phyloP scores from a whole-genome alignment of 2,329 filamentous ascomycete species.

The Aspergillus alliaceus region DNA sequence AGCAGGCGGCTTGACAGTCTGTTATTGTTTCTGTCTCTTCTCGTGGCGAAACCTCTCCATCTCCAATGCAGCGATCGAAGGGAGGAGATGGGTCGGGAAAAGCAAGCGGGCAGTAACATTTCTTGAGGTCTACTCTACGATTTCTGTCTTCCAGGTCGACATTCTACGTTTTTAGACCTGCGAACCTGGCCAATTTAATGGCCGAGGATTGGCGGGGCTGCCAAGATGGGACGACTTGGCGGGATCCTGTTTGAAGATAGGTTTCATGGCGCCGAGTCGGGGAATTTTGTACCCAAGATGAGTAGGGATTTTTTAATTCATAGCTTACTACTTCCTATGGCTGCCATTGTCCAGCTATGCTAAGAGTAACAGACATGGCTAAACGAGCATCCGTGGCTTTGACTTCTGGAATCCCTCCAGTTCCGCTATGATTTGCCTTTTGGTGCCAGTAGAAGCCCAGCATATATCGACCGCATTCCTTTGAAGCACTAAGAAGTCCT shows the following conservation, averaged over 20 bases:
- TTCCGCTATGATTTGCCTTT: not conserved
- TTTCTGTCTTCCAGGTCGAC: not conserved
- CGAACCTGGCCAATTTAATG: not conserved
- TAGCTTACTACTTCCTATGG: too few relatives aligned
- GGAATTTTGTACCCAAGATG: too few relatives aligned
- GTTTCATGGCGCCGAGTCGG: too few relatives aligned
- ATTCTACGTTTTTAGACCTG: not conserved
- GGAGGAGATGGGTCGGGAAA: not conserved
- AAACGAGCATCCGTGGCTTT: not conserved
- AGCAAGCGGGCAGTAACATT: not conserved
- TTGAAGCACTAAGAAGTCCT: not conserved
- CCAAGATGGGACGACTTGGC: not conserved
- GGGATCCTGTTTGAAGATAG: not conserved
- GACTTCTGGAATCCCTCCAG: not conserved
- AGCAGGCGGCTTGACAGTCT: slow-evolving; percentile 22
- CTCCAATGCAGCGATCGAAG: not conserved
- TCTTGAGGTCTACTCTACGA: not conserved
- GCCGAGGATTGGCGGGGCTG: not conserved
- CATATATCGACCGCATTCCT: not conserved
- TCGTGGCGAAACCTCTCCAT: not conserved
- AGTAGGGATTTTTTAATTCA: too few relatives aligned
- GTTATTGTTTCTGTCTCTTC: not conserved
- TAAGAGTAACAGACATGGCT: too few relatives aligned
- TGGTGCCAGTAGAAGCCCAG: not conserved
- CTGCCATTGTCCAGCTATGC: too few relatives aligned